Conservation (phyloP, 805 yeast species). For the Tetrapisispora fleetii region DNA sequence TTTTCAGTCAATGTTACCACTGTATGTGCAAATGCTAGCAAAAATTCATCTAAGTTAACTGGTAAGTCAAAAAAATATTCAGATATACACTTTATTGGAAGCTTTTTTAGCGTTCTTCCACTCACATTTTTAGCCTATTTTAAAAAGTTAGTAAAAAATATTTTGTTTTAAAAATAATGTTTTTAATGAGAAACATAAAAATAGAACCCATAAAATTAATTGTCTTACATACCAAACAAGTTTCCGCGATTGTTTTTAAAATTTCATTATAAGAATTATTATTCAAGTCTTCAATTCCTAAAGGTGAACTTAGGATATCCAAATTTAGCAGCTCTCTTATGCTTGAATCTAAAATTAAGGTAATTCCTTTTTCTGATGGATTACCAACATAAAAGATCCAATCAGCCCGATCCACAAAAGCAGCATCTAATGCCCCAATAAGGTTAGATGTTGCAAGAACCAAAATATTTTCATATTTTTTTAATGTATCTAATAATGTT, state of each 20-base stretch:
- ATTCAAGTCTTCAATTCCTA: conserved; percentile 1
- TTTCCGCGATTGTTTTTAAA: conserved; percentile 11
- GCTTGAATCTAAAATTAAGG: conserved; percentile 24
- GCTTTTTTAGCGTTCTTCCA: conserved; percentile 24
- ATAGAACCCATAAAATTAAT: no score
- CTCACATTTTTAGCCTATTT: conserved; percentile 16
- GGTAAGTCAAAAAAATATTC: conserved; percentile 22
- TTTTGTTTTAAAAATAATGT: not conserved
- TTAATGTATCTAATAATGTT: conserved; percentile 34
- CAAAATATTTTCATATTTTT: conserved; percentile 27
- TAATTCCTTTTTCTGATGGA: conserved; percentile 28
- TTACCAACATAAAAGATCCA: conserved; percentile 28
- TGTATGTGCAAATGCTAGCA: conserved; percentile 17
- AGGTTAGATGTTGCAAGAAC: conserved; percentile 36
- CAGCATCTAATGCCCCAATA: conserved; percentile 32
- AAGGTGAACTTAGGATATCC: conserved; percentile 8
- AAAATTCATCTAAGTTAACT: conserved; percentile 14
- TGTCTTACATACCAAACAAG: conserved; percentile 21
- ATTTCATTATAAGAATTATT: conserved; percentile 6
- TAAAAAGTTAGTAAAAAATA: conserved; percentile 7
- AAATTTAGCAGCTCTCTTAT: conserved; percentile 19
- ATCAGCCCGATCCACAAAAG: conserved; percentile 38
- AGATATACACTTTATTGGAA: conserved; percentile 23
- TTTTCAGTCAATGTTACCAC: not conserved
- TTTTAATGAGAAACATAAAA: no score